Percentiles rank a stretch among this genome's conserved stretches.
Conservation (phyloP, 768 basidiomycete genomes). For the Guyanaporus albipodus region DNA sequence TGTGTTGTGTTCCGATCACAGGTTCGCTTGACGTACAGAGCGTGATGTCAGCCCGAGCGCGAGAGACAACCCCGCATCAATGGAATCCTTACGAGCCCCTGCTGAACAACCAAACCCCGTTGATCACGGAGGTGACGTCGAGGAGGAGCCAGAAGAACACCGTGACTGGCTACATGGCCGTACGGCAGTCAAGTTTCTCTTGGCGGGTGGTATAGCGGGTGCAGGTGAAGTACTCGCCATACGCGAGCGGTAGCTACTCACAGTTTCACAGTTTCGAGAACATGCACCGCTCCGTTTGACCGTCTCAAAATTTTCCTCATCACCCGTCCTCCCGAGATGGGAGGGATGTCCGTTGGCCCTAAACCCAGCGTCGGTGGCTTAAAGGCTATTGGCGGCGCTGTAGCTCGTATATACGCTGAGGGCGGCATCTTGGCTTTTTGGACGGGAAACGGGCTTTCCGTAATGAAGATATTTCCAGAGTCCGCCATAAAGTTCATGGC, state of each 20-base stretch:
- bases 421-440: slow-evolving; percentile 91
- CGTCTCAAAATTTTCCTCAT: slow-evolving; percentile 95
- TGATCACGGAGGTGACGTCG: slow-evolving; percentile 39
- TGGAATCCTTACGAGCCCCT: slow-evolving; percentile 12
- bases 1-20: slow-evolving; percentile 14
- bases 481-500: slow-evolving; percentile 98
- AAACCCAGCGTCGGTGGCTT: slow-evolving; percentile 49
- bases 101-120: slow-evolving; percentile 13
- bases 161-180: slow-evolving; percentile 60
- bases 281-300: slow-evolving; percentile 97
- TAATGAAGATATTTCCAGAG: slow-evolving; percentile 95
- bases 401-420: slow-evolving; percentile 81
- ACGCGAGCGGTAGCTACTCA: background rate
- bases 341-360: slow-evolving; percentile 45
- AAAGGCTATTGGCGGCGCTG: slow-evolving; percentile 65
- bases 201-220: slow-evolving; percentile 93
- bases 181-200: slow-evolving; percentile 81
- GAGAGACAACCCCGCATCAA: slow-evolving; percentile 60
- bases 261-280: slow-evolving; percentile 73
- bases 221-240: slow-evolving; percentile 55
- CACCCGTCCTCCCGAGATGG: slow-evolving; percentile 75
- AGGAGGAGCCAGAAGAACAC: slow-evolving; percentile 59
- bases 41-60: slow-evolving; percentile 77
- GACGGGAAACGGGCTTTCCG: slow-evolving; percentile 95
- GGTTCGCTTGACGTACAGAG: slow-evolving; percentile 34